Base-by-base conservation (phyloP, 345 rosid genomes). In the Pugionium dolabratum region DNA sequence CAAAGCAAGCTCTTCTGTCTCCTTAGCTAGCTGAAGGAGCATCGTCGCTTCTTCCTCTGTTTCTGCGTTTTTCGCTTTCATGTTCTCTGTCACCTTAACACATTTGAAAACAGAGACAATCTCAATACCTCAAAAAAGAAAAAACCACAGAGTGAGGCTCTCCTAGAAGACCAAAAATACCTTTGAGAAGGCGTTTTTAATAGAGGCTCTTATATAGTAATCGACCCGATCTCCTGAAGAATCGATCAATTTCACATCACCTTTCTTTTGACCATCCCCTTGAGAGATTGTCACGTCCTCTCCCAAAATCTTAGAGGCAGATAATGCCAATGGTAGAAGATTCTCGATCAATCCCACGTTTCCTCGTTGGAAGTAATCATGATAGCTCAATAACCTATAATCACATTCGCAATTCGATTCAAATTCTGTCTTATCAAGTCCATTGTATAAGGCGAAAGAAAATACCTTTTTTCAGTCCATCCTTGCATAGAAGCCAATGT, bases 1-100 rank as follows among this genome's bases (percentile, higher is more conserved):
- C 45, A 79, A 60, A 37, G 95, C 97, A 58, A 93, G 78, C 36
- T 85, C 84, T 73, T 86, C 91, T 2, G 90, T 79, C 67, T 90
- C 88, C 40, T 85, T 75, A 2, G 95, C 96, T 54, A 93, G 59
- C 51, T 70, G 76, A 50, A 86, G 67, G 5, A 92, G 73, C 69
- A 86, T 81, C 44, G 73, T 80, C 4, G 77, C 80, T 3, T 88
- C 83, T 69, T 83, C 80, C 4, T 79, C 81, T 40, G 54, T 54
- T 35, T 31, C 71, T 34, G 57, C 70, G 10, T 66, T 60, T 35
- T 65, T 76, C 2, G 69, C 33, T 48, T 79, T 80, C 68, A 72
- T 82, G 11, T 46, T 74, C 64, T 85, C 86, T 40, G 9, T 8
- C 2, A 40, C 44, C n/a, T 40, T 39, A 39, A 39, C 8, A 7